Evolutionary conservation across 345 rosid species (phyloP).

Genomic region (Tarenaya hassleriana): DNA sequence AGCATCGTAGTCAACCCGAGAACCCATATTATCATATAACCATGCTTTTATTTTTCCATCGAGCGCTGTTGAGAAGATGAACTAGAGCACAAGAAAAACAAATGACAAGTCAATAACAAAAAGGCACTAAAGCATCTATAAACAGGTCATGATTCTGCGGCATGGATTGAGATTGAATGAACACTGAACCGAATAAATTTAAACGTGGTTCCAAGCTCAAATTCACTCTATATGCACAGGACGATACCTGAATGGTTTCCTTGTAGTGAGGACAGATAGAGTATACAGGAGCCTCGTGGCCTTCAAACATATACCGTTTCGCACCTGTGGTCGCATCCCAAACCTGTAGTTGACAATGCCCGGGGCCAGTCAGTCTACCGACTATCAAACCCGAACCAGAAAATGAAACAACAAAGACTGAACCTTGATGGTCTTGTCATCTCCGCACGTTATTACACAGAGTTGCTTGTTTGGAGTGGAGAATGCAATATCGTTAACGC

Average conservation of each 20-base stretch:
- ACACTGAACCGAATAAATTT: too few relatives aligned
- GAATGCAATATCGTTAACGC: conserved; percentile 80
- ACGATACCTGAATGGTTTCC: conserved; percentile 84
- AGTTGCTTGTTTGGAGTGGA: conserved; percentile 68
- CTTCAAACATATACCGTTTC: conserved; percentile 50
- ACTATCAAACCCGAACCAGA: too few relatives aligned
- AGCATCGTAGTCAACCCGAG: conserved; percentile 78
- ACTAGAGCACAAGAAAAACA: conserved; percentile 43
- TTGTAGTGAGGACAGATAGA: conserved; percentile 82
- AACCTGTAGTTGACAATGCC: conserved; percentile 52
- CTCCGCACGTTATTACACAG: conserved; percentile 72
- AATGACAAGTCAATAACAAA: too few relatives aligned
- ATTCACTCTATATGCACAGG: too few relatives aligned
- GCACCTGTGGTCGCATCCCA: conserved; percentile 73
- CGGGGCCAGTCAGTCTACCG: conserved; percentile 2
- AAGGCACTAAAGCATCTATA: too few relatives aligned
- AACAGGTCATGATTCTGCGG: too few relatives aligned
- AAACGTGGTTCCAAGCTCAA: too few relatives aligned
- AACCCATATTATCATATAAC: conserved; percentile 64
- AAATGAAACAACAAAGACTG: conserved; percentile 16
- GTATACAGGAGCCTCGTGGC: conserved; percentile 86
- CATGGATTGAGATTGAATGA: too few relatives aligned
- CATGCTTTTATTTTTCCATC: conserved; percentile 90
- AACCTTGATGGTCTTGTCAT: conserved; percentile 75
- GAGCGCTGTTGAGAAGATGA: conserved; percentile 66